phyloP scores from a whole-genome alignment of 345 rosid genomes.

The Euclidium syriacum region DNA sequence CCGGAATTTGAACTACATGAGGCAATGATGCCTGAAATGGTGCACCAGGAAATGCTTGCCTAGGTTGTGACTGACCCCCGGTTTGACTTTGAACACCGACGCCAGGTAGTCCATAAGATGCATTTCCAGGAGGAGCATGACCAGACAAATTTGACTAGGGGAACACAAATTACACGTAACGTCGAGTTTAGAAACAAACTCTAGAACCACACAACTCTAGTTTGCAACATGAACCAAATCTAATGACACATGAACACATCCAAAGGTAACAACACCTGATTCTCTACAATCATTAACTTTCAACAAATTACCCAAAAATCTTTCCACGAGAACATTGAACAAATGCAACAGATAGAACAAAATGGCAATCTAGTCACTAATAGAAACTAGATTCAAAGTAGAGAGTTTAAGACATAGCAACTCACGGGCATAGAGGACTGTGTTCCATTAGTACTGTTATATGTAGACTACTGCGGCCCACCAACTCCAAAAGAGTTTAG shows the following conservation, averaged over 20 bases:
- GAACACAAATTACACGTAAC: neutral
- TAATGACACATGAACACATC: neutral
- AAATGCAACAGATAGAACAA: neutral
- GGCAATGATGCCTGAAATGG: constrained; percentile 45
- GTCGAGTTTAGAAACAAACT: neutral
- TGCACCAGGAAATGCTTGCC: constrained; percentile 47
- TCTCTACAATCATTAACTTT: neutral
- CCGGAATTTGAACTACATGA: constrained; percentile 63
- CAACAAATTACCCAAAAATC: neutral
- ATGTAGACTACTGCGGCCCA: constrained; percentile 46
- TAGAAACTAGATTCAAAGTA: neutral
- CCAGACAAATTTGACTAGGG: constrained; percentile 44
- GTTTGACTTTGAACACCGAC: constrained; percentile 43
- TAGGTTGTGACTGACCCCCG: constrained; percentile 46
- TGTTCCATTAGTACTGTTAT: constrained; percentile 32
- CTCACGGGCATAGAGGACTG: constrained; percentile 54
- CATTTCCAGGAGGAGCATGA: constrained; percentile 50
- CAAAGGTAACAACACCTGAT: neutral
- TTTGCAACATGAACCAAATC: neutral
- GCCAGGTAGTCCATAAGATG: constrained; percentile 34
- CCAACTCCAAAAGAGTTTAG: constrained; percentile 78
- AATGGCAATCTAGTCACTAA: neutral
- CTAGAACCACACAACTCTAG: neutral
- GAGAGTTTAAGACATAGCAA: constrained; percentile 1
- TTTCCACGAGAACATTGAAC: neutral